Evolutionary conservation across 148 eudicot species (phyloP).

Genomic region (Cornus florida): DNA sequence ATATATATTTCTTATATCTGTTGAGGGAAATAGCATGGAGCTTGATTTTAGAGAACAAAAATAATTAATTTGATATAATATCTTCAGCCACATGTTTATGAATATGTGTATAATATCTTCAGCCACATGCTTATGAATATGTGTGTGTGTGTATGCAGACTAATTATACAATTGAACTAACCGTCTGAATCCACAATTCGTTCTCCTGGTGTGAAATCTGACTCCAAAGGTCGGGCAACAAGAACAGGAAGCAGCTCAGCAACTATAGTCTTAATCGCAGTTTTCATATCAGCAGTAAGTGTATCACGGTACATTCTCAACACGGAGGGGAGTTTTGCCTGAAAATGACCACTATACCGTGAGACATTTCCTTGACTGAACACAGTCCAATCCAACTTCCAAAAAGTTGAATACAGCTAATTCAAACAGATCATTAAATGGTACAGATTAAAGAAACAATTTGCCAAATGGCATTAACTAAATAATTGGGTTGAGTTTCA

Average conservation of each 20-base stretch:
- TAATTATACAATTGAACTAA: slow-evolving; percentile 19
- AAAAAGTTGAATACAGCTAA: background rate
- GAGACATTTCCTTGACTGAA: slow-evolving; percentile 7
- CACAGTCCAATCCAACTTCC: background rate
- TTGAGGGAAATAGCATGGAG: background rate
- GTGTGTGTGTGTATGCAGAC: background rate
- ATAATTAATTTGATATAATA: background rate
- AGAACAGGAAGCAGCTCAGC: slow-evolving; percentile 83
- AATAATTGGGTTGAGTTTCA: background rate
- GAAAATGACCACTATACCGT: slow-evolving; percentile 20
- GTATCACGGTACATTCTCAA: slow-evolving; percentile 93
- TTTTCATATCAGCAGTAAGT: slow-evolving; percentile 90
- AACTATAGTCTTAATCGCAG: slow-evolving; percentile 78
- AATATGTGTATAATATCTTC: too few species aligned
- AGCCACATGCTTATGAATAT: too few species aligned
- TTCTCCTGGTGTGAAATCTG: slow-evolving; percentile 68
- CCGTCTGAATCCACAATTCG: slow-evolving; percentile 80
- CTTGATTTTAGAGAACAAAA: background rate
- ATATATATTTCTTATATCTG: background rate
- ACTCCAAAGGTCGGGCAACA: slow-evolving; percentile 53
- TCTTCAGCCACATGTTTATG: background rate
- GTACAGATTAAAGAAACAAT: background rate
- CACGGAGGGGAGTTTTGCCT: slow-evolving; percentile 94
- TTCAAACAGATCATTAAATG: background rate
- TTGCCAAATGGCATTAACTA: background rate